Conservation (phyloP, 805 yeast genomes). For the Cyberlindnera mississippiensis region DNA sequence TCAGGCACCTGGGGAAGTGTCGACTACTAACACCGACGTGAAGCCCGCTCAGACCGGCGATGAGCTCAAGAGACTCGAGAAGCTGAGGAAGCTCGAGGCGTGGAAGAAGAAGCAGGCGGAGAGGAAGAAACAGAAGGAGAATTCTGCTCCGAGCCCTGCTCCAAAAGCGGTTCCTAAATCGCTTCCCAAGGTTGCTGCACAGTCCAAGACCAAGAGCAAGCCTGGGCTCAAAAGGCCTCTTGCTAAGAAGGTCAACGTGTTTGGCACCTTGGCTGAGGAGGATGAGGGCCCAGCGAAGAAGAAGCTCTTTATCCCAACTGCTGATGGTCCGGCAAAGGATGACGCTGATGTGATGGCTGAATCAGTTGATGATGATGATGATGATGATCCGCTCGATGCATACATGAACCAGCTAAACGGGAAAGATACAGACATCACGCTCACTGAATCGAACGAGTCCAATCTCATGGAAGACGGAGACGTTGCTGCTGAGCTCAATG, state of each 20-base stretch:
- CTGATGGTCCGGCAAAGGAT: constrained; percentile 2
- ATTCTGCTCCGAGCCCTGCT: constrained; percentile 10
- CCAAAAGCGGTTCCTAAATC: not conserved
- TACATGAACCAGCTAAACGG: constrained; percentile 34
- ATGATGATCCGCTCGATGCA: constrained; percentile 43
- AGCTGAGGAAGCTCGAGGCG: constrained; percentile 42
- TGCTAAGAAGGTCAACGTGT: constrained; percentile 15
- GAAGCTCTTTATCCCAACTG: constrained; percentile 22
- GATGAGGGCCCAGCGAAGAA: constrained; percentile 18
- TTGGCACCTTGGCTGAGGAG: constrained; percentile 32
- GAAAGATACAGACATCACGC: constrained; percentile 19
- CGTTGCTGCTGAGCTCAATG: constrained; percentile 27
- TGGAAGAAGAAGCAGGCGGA: constrained; percentile 45
- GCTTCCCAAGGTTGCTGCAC: not conserved
- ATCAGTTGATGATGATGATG: too few relatives aligned
- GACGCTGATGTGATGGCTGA: too few relatives aligned
- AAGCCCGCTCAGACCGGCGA: not conserved
- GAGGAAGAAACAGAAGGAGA: constrained; percentile 23
- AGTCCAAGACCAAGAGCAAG: not conserved
- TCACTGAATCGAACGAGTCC: not conserved
- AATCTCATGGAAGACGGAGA: constrained; percentile 16
- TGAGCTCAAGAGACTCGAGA: constrained; percentile 25
- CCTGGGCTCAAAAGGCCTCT: constrained; percentile 11
- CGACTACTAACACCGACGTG: constrained; percentile 25
- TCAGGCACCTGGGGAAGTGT: constrained; percentile 2